Conservation (phyloP, 306 rosid species). For the Malus sylvestris region DNA sequence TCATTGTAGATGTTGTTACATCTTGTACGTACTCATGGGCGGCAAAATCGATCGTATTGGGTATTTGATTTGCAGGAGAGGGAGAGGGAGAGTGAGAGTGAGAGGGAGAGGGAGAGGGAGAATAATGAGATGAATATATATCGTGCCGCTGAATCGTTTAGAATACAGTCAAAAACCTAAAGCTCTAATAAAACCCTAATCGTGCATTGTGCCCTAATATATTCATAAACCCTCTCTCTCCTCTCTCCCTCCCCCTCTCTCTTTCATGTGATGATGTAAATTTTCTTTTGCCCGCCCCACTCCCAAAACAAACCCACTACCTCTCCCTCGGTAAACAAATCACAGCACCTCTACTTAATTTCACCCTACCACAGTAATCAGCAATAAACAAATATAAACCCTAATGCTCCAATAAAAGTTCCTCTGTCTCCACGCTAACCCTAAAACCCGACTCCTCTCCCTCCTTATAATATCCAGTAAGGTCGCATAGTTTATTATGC, state of each 20-base stretch:
- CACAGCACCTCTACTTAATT: slow-evolving; percentile 35
- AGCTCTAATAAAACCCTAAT: slow-evolving; percentile 7
- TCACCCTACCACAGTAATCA: slow-evolving; percentile 29
- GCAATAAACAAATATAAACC: slow-evolving; percentile 22
- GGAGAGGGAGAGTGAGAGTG: neutral
- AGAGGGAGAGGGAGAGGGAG: slow-evolving; percentile 1
- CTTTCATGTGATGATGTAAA: slow-evolving; percentile 37
- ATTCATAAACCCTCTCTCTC: slow-evolving; percentile 14
- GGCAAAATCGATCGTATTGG: neutral
- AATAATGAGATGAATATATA: slow-evolving; percentile 40
- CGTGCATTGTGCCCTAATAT: slow-evolving; percentile 63
- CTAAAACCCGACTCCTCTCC: neutral
- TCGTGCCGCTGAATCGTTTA: slow-evolving; percentile 39
- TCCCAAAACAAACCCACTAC: slow-evolving; percentile 90
- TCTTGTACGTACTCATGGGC: neutral
- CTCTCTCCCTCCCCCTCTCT: slow-evolving; percentile 18
- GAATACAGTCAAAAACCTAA: neutral
- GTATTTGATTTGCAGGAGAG: neutral
- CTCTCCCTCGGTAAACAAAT: slow-evolving; percentile 63
- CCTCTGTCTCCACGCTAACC: slow-evolving; percentile 41
- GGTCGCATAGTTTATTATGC: slow-evolving; percentile 22
- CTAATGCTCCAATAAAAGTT: slow-evolving; percentile 23
- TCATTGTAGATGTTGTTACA: neutral
- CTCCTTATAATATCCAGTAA: slow-evolving; percentile 11
- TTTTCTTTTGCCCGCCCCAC: slow-evolving; percentile 45